Evolutionary conservation across 2,329 filamentous ascomycete genomes (phyloP), one percentile per base, ranked within the genome.

Genomic region (Ophiosphaerella korrae): DNA sequence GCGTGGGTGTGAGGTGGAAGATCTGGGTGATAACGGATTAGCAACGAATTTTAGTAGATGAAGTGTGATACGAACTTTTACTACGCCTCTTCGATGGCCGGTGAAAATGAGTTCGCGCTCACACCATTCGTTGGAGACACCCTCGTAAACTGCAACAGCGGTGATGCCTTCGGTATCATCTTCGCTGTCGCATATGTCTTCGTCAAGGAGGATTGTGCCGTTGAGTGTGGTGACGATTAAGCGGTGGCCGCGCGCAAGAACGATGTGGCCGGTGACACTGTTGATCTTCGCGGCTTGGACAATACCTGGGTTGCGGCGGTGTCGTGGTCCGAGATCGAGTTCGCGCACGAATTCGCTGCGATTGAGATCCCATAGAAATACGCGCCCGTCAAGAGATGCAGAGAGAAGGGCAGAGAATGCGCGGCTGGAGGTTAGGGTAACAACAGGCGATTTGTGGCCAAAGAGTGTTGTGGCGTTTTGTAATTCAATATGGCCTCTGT

Each of bases 311-410:
- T 59, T 57, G 2, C 61, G 55, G 40, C 50, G 63, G 7, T 72
- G 65, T 11, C 53, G 33, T 1, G 59, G 29, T 0, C 69, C 70
- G 0, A 73, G 60, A 45, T 85, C 85, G 18, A 93, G 78, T 72
- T 86, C 88, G 38, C 91, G 85, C 5, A 97, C 87, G 65, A 96
- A 96, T 45, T 91, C 89, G 11, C 92, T 84, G 13, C 90, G 85
- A 72, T 97, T 99, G 3, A 99, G 81, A 71, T 97, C 94, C 94
- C 94, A 99, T 3, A 97, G 79, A 65, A 96, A 86, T 9, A 92
- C 86, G 34, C 90, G 86, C 0, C 92, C 92, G 66, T 96, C 90
- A 0, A 82, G 82, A 0, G 89, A 92, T 1, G 89, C 88, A 1
- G 92, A 95, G 3, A 97, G 81, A 45, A 99, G 84, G 0, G 92